Conservation (phyloP, 306 rosid genomes). For the Calophaca sinica region DNA sequence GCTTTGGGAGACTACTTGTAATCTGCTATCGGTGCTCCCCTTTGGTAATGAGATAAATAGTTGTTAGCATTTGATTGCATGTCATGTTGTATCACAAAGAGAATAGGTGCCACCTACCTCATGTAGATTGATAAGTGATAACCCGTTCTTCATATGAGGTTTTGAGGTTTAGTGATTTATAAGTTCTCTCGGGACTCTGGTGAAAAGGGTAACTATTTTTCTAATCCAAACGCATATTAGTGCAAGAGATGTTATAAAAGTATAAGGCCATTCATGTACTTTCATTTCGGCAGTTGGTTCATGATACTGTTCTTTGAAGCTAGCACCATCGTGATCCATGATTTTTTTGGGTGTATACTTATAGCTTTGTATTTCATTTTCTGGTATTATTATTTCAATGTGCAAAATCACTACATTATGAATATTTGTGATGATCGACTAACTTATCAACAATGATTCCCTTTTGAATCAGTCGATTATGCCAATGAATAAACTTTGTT, state of each 20-base stretch:
- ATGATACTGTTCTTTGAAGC: slow-evolving; percentile 14
- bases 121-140: slow-evolving; percentile 37
- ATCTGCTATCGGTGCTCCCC: slow-evolving; percentile 62
- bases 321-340: background rate
- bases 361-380: background rate
- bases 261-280: background rate
- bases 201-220: background rate
- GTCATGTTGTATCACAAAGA: slow-evolving; percentile 13
- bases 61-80: slow-evolving; percentile 33
- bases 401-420: too few species aligned
- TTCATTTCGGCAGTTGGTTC: background rate
- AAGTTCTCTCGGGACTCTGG: background rate
- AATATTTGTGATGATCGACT: background rate
- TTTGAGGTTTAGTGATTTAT: background rate
- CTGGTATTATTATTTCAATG: background rate
- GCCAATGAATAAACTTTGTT: too few species aligned
- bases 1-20: slow-evolving; percentile 77
- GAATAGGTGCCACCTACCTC: slow-evolving; percentile 19
- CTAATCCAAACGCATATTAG: background rate
- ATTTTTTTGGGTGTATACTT: background rate
- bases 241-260: background rate
- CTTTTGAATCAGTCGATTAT: too few species aligned
- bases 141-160: slow-evolving; percentile 4
- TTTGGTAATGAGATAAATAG: slow-evolving; percentile 49
- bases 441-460: too few species aligned